Base-by-base conservation (phyloP, 768 basidiomycete genomes). In the Xanthoconium stramineum region DNA sequence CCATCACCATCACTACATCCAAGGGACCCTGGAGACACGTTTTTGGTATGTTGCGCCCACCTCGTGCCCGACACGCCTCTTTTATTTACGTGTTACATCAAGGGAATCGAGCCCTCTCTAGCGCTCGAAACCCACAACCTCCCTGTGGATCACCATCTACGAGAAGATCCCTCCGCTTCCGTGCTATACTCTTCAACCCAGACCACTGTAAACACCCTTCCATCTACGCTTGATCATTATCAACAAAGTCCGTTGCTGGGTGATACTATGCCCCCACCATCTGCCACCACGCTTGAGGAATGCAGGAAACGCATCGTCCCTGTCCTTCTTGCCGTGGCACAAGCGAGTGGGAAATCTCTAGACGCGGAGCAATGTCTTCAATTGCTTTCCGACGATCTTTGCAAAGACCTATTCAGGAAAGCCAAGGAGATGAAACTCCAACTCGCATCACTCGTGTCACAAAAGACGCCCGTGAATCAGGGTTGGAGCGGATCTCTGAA, bases 331-430 rank as follows among this genome's bases (percentile, higher is more conserved):
- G 57, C 65, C 40, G 51, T 57, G 10, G 59, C 57, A 12, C 58
- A 53, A 35, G 53, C 57, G 54, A 66, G 51, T 44, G 51, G 17
- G n/a, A 59, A 30, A 29, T 36, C 17, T 50, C 43, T 59, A 52
- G 59, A 62, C 19, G n/a, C 52, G 43, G 58, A 61, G 50, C 59
- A 63, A 52, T 72, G 62, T 36, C 53, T 48, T 42, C 47, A n/a
- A 32, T 52, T 72, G 51, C 66, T 70, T 42, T 65, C 69, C 28
- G 70, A 72, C 30, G 63, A 68, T 56, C 56, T 39, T 24, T 70
- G 69, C 58, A 50, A 12, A 36, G 12, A 17, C 15, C 58, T 70
- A 11, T 36, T 72, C 19, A 52, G 52, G 39, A 50, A 62, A 43
- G 62, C 69, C 33, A 63, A 61, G 29, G 57, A 70, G 29, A 72